A percentile compares a stretch with the other conserved stretches of the same genome.
Evolutionary conservation across 2,329 filamentous ascomycete species (phyloP).

Genomic region (Macrophomina pseudophaseolina): DNA sequence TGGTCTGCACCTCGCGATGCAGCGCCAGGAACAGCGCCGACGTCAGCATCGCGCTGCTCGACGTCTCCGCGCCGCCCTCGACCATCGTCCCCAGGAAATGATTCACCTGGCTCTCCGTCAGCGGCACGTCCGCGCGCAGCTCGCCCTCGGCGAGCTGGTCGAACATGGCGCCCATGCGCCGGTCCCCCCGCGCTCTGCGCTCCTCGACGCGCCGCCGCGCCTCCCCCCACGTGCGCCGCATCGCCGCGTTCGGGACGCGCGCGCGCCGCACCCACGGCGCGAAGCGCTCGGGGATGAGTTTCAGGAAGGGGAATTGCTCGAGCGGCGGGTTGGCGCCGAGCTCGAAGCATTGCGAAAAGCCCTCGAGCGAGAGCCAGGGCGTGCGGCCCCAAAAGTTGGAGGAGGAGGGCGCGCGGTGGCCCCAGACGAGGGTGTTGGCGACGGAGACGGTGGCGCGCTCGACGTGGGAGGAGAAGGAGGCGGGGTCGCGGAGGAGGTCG

Average conservation of each 20-base stretch:
- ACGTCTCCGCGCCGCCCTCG: conserved; percentile 47
- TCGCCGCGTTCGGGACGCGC: conserved; percentile 29
- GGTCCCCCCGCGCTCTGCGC: conserved; percentile 26
- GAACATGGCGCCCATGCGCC: conserved; percentile 26
- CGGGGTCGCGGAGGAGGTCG: conserved; percentile 29
- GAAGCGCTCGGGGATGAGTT: conserved; percentile 45
- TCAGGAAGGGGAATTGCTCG: conserved; percentile 50
- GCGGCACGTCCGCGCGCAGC: conserved; percentile 28
- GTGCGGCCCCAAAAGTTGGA: conserved; percentile 37
- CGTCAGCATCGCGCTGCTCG: conserved; percentile 41
- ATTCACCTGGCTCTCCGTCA: conserved; percentile 35
- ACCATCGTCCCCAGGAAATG: conserved; percentile 45
- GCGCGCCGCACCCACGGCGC: conserved; percentile 31
- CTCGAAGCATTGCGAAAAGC: conserved; percentile 50
- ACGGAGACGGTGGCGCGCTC: conserved; percentile 56
- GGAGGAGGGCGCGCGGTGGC: conserved; percentile 32
- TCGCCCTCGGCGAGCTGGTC: conserved; percentile 27
- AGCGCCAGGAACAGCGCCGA: conserved; percentile 40
- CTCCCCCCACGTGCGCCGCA: conserved; percentile 28
- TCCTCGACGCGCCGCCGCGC: conserved; percentile 26
- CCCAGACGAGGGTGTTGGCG: conserved; percentile 40
- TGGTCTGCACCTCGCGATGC: conserved; percentile 35
- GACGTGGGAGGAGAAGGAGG: conserved; percentile 51
- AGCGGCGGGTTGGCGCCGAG: conserved; percentile 55
- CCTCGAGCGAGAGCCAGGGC: conserved; percentile 49